These are phyloP conservation scores for Alternaria arborescens DNA, from an alignment of 2,329 filamentous ascomycete species.

Conservation along the genomic window DNA sequence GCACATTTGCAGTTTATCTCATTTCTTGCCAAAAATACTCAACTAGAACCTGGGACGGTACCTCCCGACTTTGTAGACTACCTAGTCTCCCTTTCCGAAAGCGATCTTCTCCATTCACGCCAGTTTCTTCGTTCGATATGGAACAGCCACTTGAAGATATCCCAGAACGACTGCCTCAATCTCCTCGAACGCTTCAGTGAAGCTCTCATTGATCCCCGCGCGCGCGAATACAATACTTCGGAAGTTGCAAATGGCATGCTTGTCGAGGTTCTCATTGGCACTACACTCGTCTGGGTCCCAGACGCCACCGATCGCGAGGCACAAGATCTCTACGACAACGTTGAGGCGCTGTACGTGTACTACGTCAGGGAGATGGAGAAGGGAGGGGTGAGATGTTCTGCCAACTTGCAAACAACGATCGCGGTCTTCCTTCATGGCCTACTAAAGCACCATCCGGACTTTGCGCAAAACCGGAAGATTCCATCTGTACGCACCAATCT, in stretches of 20 bases:
- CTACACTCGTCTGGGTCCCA: slow-evolving; percentile 37
- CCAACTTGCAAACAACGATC: slow-evolving; percentile 72
- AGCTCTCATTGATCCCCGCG: slow-evolving; percentile 43
- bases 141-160: slow-evolving; percentile 31
- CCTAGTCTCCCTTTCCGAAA: slow-evolving; percentile 36
- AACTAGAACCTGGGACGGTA: slow-evolving; percentile 24
- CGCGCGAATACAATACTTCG: slow-evolving; percentile 49
- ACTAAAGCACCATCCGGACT: slow-evolving; percentile 71
- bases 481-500: slow-evolving; percentile 75
- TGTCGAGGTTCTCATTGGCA: slow-evolving; percentile 44
- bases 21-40: slow-evolving; percentile 20
- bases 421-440: slow-evolving; percentile 74
- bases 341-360: slow-evolving; percentile 80
- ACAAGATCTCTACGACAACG: slow-evolving; percentile 65
- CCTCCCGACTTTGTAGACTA: slow-evolving; percentile 40
- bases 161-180: slow-evolving; percentile 35
- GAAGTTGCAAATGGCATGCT: slow-evolving; percentile 51
- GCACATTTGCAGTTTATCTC: slow-evolving; percentile 43
- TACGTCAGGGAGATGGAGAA: slow-evolving; percentile 73
- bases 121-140: slow-evolving; percentile 41
- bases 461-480: slow-evolving; percentile 67
- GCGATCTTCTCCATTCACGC: slow-evolving; percentile 43
- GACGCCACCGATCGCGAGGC: slow-evolving; percentile 35
- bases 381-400: slow-evolving; percentile 71
- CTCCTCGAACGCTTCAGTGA: slow-evolving; percentile 44